A percentile compares a stretch with the other conserved stretches of the same genome.
Evolutionary conservation across 495 filamentous ascomycete genomes (phyloP).

Genomic region (Daldinia grandis): DNA sequence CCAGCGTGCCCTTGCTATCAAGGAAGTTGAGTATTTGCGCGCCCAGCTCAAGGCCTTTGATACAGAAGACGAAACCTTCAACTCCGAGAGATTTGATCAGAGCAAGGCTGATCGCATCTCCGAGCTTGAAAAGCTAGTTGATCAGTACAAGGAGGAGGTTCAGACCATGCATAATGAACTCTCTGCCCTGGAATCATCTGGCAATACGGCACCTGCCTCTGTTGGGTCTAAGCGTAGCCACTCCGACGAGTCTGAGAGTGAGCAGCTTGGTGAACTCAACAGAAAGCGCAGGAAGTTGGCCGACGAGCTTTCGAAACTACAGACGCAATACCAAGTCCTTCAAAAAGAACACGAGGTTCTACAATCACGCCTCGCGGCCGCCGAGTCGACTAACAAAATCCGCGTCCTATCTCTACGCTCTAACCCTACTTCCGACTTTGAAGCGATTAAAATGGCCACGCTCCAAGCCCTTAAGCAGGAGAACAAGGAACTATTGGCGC

Average conservation of each 20-base stretch:
- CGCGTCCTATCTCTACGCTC: constrained; percentile 86
- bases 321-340: constrained; percentile 70
- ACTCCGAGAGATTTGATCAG: constrained; percentile 77
- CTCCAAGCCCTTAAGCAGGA: constrained; percentile 79
- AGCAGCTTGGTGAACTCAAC: constrained; percentile 80
- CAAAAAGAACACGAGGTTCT: constrained; percentile 78
- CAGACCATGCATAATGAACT: constrained; percentile 76
- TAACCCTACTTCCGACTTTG: constrained; percentile 86
- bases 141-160: constrained; percentile 87
- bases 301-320: constrained; percentile 73
- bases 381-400: constrained; percentile 76
- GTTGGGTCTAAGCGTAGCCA: constrained; percentile 67
- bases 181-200: constrained; percentile 62
- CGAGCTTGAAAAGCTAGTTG: constrained; percentile 84
- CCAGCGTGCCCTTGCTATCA: constrained; percentile 82
- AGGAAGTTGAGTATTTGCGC: constrained; percentile 92
- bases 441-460: constrained; percentile 81
- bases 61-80: constrained; percentile 85
- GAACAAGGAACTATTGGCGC: constrained; percentile 81
- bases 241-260: constrained; percentile 68
- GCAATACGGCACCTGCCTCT: constrained; percentile 40
- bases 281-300: constrained; percentile 89
- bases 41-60: constrained; percentile 93
- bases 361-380: constrained; percentile 72
- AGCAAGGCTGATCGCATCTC: constrained; percentile 78